These are phyloP conservation scores for Senecio squalidus DNA, from an alignment of 140 eudicot genomes.

Conservation along the genomic window DNA sequence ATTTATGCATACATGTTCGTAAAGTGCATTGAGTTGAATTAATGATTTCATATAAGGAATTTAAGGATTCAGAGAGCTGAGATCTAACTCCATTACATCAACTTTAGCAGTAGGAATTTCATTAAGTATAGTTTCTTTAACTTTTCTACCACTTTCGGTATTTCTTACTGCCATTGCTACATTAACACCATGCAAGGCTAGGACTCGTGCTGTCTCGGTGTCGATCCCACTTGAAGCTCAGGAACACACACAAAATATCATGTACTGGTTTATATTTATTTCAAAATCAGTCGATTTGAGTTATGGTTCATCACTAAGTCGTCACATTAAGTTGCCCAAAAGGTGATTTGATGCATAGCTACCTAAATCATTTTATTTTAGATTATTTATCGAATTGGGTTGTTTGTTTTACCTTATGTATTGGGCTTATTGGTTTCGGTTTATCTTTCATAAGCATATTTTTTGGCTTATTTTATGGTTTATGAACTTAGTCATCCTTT, in stretches of 20 bases:
- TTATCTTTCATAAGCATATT: no score
- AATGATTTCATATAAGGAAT: not conserved
- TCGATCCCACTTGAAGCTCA: slow-evolving; percentile 75
- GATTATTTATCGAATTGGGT: no score
- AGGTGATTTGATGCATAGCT: no score
- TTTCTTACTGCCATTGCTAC: slow-evolving; percentile 54
- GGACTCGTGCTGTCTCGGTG: slow-evolving; percentile 47
- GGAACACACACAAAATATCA: slow-evolving; percentile 10
- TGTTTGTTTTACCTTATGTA: no score
- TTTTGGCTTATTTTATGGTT: no score
- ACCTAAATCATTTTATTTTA: no score
- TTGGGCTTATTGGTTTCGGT: not conserved
- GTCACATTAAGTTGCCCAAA: no score
- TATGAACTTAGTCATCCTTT: not conserved
- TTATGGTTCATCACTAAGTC: no score
- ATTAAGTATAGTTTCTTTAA: slow-evolving; percentile 21
- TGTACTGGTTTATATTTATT: not conserved
- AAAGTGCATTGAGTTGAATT: not conserved
- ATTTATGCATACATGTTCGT: not conserved
- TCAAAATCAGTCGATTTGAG: no score
- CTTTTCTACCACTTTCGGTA: slow-evolving; percentile 21
- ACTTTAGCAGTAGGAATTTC: slow-evolving; percentile 33
- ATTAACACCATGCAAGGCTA: slow-evolving; percentile 50
- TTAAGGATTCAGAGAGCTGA: slow-evolving; percentile 39
- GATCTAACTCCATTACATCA: slow-evolving; percentile 51